Evolutionary conservation across 331 rosid genomes (phyloP).

Genomic region (Saraca asoca): DNA sequence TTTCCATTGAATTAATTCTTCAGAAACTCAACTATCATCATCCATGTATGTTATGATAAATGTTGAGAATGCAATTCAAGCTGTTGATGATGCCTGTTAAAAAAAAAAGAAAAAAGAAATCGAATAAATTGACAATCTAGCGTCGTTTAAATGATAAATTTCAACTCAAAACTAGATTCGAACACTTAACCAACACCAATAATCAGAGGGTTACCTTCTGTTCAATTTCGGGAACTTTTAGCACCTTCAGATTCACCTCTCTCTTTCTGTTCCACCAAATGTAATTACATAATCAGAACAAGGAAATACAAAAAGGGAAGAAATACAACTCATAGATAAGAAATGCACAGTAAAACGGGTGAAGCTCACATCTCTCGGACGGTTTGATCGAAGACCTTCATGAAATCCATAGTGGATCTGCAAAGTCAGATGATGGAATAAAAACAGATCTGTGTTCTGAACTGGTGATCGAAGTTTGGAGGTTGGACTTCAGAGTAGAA

Average conservation of each 20-base stretch:
- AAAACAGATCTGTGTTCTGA: no score
- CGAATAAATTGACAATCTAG: neutral
- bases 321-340: no score
- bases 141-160: neutral
- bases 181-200: neutral
- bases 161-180: conserved; percentile 2
- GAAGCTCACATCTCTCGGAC: conserved; percentile 92
- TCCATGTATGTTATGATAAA: neutral
- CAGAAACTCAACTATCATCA: conserved; percentile 18
- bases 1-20: conserved; percentile 8
- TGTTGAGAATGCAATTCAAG: neutral
- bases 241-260: conserved; percentile 97
- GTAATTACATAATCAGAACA: conserved; percentile 7
- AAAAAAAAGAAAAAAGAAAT: neutral
- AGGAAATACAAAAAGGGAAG: no score
- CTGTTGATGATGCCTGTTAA: conserved; percentile 7
- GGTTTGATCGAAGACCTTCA: conserved; percentile 98
- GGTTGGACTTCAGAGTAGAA: no score
- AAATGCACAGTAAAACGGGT: neutral
- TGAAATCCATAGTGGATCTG: conserved; percentile 92
- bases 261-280: conserved; percentile 68
- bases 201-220: conserved; percentile 69
- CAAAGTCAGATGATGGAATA: neutral
- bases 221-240: conserved; percentile 98
- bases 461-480: no score